phyloP scores from a whole-genome alignment of 2,329 filamentous ascomycete species.

The Fusarium graminum region DNA sequence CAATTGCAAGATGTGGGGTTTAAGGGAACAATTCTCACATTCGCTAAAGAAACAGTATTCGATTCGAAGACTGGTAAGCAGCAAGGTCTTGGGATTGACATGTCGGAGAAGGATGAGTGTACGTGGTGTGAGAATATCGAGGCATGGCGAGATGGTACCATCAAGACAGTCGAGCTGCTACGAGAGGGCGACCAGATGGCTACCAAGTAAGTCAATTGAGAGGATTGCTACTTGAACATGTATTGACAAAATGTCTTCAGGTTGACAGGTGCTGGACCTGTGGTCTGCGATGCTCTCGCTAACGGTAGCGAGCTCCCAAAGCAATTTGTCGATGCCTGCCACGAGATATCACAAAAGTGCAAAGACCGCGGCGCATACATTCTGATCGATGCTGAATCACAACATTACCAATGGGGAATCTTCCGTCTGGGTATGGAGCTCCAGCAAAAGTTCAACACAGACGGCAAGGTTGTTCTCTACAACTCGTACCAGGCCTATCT shows the following conservation, averaged over 20 bases:
- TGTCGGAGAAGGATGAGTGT: conserved; percentile 58
- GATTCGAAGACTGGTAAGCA: conserved; percentile 52
- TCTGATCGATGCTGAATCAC: conserved; percentile 62
- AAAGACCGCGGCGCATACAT: conserved; percentile 58
- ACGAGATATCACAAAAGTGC: conserved; percentile 56
- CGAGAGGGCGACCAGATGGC: conserved; percentile 54
- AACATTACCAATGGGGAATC: conserved; percentile 59
- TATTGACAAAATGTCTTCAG: conserved; percentile 38
- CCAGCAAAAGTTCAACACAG: conserved; percentile 57
- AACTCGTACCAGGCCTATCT: conserved; percentile 71
- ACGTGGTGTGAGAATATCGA: conserved; percentile 55
- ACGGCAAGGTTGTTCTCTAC: conserved; percentile 54
- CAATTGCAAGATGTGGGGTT: conserved; percentile 64
- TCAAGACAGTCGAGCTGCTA: conserved; percentile 52
- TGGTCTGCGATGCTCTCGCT: conserved; percentile 56
- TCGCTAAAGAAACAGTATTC: conserved; percentile 60
- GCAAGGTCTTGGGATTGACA: conserved; percentile 47
- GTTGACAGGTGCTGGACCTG: conserved; percentile 58
- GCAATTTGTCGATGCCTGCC: conserved; percentile 58
- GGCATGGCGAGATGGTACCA: conserved; percentile 52
- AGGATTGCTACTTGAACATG: neutral
- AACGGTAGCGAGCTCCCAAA: conserved; percentile 53
- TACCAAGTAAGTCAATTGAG: conserved; percentile 52
- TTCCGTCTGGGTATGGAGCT: conserved; percentile 51
- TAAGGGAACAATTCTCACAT: conserved; percentile 68